These are phyloP conservation scores for Aspergillus saccharolyticus DNA, from an alignment of 495 filamentous ascomycete genomes.

Conservation along the genomic window DNA sequence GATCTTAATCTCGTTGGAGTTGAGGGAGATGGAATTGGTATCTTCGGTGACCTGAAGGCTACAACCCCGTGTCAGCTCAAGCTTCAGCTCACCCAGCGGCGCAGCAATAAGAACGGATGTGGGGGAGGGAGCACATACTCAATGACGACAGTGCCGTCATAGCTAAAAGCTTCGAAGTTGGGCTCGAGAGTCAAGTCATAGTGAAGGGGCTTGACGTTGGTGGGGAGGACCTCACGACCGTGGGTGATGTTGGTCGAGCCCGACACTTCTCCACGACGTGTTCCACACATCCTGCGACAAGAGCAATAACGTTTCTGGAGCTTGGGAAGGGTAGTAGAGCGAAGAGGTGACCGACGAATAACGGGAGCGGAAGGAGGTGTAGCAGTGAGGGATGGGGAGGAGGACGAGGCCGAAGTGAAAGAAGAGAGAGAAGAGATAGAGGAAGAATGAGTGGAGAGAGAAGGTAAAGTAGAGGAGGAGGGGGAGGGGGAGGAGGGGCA, in stretches of 20 bases:
- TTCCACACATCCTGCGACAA: slow-evolving; percentile 47
- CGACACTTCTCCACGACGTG: slow-evolving; percentile 36
- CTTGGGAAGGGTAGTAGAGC: slow-evolving; percentile 30
- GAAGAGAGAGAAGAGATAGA: slow-evolving; percentile 12
- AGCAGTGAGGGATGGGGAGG: slow-evolving; percentile 19
- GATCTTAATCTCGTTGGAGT: slow-evolving; percentile 81
- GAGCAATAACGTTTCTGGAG: slow-evolving; percentile 44
- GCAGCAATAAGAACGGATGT: not conserved
- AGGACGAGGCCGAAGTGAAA: slow-evolving; percentile 15
- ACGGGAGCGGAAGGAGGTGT: slow-evolving; percentile 18
- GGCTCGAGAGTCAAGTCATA: slow-evolving; percentile 66
- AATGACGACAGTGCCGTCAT: slow-evolving; percentile 58
- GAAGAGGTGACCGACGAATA: slow-evolving; percentile 8
- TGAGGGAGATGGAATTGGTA: slow-evolving; percentile 79
- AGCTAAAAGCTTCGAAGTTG: slow-evolving; percentile 58
- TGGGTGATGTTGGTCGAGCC: slow-evolving; percentile 48
- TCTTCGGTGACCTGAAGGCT: slow-evolving; percentile 79
- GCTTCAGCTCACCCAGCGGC: not conserved
- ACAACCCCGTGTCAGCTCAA: slow-evolving; percentile 12
- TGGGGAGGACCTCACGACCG: slow-evolving; percentile 60
- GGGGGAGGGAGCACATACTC: slow-evolving; percentile 44
- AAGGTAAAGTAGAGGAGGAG: not conserved
- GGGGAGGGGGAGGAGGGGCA: not conserved
- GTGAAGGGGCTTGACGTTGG: slow-evolving; percentile 62
- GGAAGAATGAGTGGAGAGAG: not conserved